Conservation (phyloP, 1,139 yeast species). For the Groenewaldozyma auringiensis region DNA sequence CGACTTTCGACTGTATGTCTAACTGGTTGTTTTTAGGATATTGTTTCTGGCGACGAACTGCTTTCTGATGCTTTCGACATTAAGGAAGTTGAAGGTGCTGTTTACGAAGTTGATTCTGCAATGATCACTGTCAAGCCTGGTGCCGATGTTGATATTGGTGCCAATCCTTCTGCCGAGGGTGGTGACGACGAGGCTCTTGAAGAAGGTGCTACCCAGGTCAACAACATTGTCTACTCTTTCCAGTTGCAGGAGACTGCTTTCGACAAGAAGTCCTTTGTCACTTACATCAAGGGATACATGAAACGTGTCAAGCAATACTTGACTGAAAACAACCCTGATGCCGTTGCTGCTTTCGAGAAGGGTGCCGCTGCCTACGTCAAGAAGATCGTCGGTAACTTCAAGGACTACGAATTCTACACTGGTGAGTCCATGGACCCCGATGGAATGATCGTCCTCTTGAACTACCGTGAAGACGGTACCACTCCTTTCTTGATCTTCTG, state of each 20-base stretch:
- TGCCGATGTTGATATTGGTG: constrained; percentile 96
- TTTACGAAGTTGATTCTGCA: constrained; percentile 94
- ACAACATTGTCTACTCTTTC: constrained; percentile 98
- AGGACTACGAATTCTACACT: constrained; percentile 98
- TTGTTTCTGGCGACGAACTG: constrained; percentile 84
- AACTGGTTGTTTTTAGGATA: constrained; percentile 61
- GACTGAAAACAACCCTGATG: constrained; percentile 82
- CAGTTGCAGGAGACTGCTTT: constrained; percentile 91
- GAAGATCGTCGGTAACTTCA: constrained; percentile 90
- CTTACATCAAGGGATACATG: constrained; percentile 98
- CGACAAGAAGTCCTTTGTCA: constrained; percentile 94
- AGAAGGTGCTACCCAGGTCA: constrained; percentile 80
- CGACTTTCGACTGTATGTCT: not conserved
- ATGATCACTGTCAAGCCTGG: constrained; percentile 78
- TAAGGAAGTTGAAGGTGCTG: constrained; percentile 77
- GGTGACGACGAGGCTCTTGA: constrained; percentile 73
- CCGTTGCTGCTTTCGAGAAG: constrained; percentile 82
- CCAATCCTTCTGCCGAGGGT: constrained; percentile 98
- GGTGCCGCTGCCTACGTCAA: constrained; percentile 94
- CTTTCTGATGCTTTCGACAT: constrained; percentile 95
- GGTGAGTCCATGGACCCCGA: constrained; percentile 99
- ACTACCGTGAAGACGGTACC: constrained; percentile 99
- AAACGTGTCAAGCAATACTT: constrained; percentile 85
- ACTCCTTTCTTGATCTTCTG: constrained; percentile 97
- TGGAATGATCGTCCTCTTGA: constrained; percentile 93